These are phyloP conservation scores for Endotrypanum monterogeii DNA, from an alignment of 208 protist species.

Conservation along the genomic window DNA sequence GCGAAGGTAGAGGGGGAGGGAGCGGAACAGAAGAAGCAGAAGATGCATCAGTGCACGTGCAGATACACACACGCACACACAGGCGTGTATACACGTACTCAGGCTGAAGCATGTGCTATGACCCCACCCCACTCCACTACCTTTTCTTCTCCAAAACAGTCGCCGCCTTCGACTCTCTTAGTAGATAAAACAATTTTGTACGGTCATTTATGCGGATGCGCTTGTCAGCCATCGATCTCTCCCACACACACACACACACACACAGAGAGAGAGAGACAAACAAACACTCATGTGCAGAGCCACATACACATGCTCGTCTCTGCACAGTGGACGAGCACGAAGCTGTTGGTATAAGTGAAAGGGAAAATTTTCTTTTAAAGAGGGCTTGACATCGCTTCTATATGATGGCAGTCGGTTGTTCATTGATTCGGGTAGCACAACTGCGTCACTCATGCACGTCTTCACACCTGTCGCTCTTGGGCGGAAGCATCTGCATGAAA, in stretches of 20 bases:
- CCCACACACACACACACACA: slow-evolving; percentile 1
- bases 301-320: background rate
- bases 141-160: background rate
- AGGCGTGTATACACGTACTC: background rate
- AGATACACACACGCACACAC: background rate
- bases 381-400: background rate
- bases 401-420: background rate
- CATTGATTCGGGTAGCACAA: background rate
- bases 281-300: too few species aligned
- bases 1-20: background rate
- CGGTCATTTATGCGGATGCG: background rate
- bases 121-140: background rate
- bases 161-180: background rate
- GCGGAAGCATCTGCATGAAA: background rate
- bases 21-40: background rate
- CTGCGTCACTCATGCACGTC: background rate
- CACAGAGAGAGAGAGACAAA: too few species aligned
- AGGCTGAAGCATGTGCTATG: too few species aligned
- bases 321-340: background rate
- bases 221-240: background rate
- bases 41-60: background rate
- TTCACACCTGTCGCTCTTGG: background rate
- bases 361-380: background rate
- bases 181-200: background rate
- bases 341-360: background rate